A percentile compares a stretch with the other conserved stretches of the same genome.
phyloP scores from a whole-genome alignment of 148 eudicot species.

The Rhododendron ovatum region DNA sequence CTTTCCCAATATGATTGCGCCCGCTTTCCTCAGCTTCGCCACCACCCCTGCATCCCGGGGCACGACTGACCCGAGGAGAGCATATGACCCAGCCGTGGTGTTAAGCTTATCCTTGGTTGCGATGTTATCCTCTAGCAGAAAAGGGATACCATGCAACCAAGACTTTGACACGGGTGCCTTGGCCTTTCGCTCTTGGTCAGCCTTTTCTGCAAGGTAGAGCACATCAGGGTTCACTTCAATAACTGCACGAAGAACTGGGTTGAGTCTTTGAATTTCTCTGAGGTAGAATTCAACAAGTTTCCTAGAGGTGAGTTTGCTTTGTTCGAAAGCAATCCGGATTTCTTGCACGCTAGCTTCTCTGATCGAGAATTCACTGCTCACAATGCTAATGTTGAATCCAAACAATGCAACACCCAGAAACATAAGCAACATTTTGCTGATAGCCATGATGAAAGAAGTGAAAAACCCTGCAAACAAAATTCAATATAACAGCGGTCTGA shows the following conservation, averaged over 20 bases:
- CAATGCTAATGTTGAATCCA: not conserved
- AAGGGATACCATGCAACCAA: constrained; percentile 29
- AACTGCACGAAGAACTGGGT: constrained; percentile 27
- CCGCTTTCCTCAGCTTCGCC: constrained; percentile 23
- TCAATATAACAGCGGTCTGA: not conserved
- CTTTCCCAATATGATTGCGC: constrained; percentile 36
- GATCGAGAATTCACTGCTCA: constrained; percentile 10
- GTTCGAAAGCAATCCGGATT: constrained; percentile 20
- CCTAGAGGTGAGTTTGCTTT: constrained; percentile 26
- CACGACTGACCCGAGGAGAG: constrained; percentile 29
- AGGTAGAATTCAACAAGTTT: constrained; percentile 37
- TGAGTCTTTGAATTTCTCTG: constrained; percentile 24
- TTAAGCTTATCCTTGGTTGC: constrained; percentile 38
- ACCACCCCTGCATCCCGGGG: constrained; percentile 26
- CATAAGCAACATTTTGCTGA: not conserved
- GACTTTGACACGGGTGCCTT: constrained; percentile 14
- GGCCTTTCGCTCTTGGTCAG: constrained; percentile 26
- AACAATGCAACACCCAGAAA: not conserved
- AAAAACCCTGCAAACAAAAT: not conserved
- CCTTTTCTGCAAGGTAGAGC: constrained; percentile 19
- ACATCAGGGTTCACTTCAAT: constrained; percentile 44
- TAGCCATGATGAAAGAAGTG: not conserved
- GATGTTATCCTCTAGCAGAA: constrained; percentile 39
- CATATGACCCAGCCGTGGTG: constrained; percentile 37
- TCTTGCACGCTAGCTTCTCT: constrained; percentile 27